Evolutionary conservation across 352 stramenopile species (phyloP), one percentile per base, ranked within the genome.

Genomic region (Aphanomyces astaci): DNA sequence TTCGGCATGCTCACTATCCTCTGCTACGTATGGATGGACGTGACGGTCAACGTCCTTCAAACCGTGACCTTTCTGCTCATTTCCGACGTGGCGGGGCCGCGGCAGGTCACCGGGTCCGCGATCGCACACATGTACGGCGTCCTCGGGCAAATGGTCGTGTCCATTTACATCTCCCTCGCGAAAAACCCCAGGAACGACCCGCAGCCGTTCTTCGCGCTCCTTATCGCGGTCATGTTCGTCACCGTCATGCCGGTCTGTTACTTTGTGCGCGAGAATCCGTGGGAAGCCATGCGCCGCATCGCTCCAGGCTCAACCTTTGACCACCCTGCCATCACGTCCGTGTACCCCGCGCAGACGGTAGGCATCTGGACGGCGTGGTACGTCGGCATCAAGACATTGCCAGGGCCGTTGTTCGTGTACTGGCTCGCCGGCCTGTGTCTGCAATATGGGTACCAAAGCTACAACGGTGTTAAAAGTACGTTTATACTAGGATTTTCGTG

Each of bases 1-100:
- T 88, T 81, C 7, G 76, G 77, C 4, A 65, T 76, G 43, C 70
- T 90, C 63, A 89, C 80, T 28, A 76, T 92, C 45, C 13, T 89
- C 25, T 90, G 89, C 72, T 92, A 92, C 73, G 84, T 80, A 27
- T 92, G 82, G 82, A 92, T 92, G 84, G 84, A 92, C 53, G 73
- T 90, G 39, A 90, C 84, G 0, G 82, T 89, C 32, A 92, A 92
- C 71, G 77, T 89, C 22, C 82, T 92, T 48, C 82, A 90, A 73
- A 89, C 80, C 4, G 82, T 81, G 0, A 80, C 80, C 9, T 83
- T 89, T 48, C 72, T 90, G 40, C 79, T 92, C 62, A 87, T 90
- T 45, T 76, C 81, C 0, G 82, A 92, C 59, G 89, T 92, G 62
- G 84, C 82, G 1, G 84, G 82, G 4, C 79, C 89, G 13, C 78